These are phyloP conservation scores for Dioszegia crocea DNA, from an alignment of 768 basidiomycete genomes.

Conservation along the genomic window DNA sequence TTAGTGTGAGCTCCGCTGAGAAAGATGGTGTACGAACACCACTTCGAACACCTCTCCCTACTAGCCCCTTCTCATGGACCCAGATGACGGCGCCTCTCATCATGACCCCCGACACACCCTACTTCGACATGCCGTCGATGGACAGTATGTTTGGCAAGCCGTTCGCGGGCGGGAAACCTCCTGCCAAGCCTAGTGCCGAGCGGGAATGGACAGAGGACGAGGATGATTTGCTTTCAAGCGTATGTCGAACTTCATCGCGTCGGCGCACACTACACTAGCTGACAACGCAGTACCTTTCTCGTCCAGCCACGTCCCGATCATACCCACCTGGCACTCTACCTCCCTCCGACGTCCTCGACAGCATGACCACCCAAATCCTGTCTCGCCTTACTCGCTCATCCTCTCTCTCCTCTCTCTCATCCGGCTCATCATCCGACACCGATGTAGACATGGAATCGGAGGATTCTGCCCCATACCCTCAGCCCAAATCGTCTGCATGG, in stretches of 20 bases:
- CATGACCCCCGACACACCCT: slow-evolving; percentile 35
- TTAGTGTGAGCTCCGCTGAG: too few relatives aligned
- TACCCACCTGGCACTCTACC: slow-evolving; percentile 44
- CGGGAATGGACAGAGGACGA: slow-evolving; percentile 35
- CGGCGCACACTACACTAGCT: neutral
- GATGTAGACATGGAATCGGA: slow-evolving; percentile 11
- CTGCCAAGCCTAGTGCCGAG: neutral
- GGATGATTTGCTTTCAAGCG: slow-evolving; percentile 33
- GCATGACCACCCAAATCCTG: slow-evolving; percentile 38
- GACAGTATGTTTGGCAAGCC: neutral
- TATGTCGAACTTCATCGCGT: slow-evolving; percentile 7
- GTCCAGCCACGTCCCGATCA: slow-evolving; percentile 28
- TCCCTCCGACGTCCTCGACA: slow-evolving; percentile 36
- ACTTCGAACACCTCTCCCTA: slow-evolving; percentile 7
- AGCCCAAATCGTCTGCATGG: slow-evolving; percentile 17
- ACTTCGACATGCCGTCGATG: slow-evolving; percentile 18
- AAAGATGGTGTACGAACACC: too few relatives aligned
- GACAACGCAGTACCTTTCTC: slow-evolving; percentile 26
- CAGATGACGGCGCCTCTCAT: slow-evolving; percentile 9
- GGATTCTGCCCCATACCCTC: neutral
- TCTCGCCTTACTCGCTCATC: slow-evolving; percentile 19
- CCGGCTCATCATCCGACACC: neutral
- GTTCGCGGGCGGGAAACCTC: neutral
- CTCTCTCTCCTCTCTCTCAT: slow-evolving; percentile 2
- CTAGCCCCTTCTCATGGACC: slow-evolving; percentile 1